Evolutionary conservation across 495 filamentous ascomycete species (phyloP).

Genomic region (Aspergillus indologenus): DNA sequence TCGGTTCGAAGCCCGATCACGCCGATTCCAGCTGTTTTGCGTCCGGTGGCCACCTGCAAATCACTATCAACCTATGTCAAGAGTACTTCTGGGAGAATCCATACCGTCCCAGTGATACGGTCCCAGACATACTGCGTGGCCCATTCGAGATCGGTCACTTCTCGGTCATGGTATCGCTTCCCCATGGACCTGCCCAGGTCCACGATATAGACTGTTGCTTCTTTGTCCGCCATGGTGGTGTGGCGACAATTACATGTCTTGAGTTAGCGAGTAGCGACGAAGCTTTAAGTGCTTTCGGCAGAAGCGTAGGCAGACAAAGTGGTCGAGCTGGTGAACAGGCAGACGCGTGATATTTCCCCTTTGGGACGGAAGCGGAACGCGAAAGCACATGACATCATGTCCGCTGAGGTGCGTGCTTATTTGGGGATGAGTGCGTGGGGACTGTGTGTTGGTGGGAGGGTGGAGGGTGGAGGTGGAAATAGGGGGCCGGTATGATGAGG

Average conservation of each 20-base stretch:
- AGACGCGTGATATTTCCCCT: conserved; percentile 48
- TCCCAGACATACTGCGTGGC: conserved; percentile 96
- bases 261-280: not conserved
- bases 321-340: conserved; percentile 25
- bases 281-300: conserved; percentile 14
- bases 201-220: conserved; percentile 88
- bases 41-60: conserved; percentile 67
- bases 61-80: conserved; percentile 7
- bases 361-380: conserved; percentile 34
- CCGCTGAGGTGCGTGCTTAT: not conserved
- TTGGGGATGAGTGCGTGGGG: too few species aligned
- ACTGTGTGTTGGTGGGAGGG: too few species aligned
- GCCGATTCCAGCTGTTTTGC: conserved; percentile 76
- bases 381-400: conserved; percentile 47
- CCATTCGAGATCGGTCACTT: conserved; percentile 81
- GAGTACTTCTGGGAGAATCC: too few species aligned
- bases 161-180: conserved; percentile 66
- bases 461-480: conserved; percentile 3
- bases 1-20: conserved; percentile 83
- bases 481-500: not conserved
- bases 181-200: conserved; percentile 85
- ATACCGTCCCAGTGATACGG: conserved; percentile 75
- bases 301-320: conserved; percentile 15
- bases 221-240: conserved; percentile 85
- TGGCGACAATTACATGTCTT: conserved; percentile 2